Base-by-base conservation (phyloP, 192 early-diverging fungal genomes). In the Coemansia sp. region DNA sequence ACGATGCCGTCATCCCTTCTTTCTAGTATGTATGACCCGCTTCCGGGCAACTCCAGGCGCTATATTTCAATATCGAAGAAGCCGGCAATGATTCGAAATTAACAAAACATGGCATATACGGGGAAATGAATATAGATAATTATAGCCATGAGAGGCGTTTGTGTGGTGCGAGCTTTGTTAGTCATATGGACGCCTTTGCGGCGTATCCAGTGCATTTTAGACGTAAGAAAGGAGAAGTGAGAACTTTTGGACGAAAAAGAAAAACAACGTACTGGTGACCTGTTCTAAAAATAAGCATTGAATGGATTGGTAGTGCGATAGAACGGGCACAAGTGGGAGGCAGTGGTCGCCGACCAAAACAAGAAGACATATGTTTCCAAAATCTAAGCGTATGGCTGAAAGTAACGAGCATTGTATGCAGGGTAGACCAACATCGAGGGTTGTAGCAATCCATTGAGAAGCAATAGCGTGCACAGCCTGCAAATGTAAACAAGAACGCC, bases 331-430 rank as follows among this genome's bases (percentile, higher is more conserved):
- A 26, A 25, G 23, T 25, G 23, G 48, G 25, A 46, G 7, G 16
- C 16, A 7, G 5, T 51, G 16, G 48, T 26, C 7, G 25, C 26
- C 10, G 25, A 26, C 48, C 21, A 51, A 40, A 26, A 25, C 48
- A 26, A 23, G 25, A 51, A 25, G 8, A 16, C 48, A 51, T 25
- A 26, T 51, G 25, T 23, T 51, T 51, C 10, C 7, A 3, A 12
- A 13, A 25, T 40, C 30, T 30, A 12, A 31, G 31, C 9, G 31
- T 26, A 61, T 61, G 59, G 40, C 39, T 23, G 40, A 61, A 10
- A 29, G 15, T 10, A 61, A 61, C 31, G 55, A 30, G 56, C 52
- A 75, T 69, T 75, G 64, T 73, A 79, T 79, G 77, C 77, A 79
- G 77, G 77, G 71, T 31, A 63, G 56, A 51, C 77, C 77, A 73